Conservation (phyloP, 164 flowering plant genomes). For the Chimonanthus salicifolius region DNA sequence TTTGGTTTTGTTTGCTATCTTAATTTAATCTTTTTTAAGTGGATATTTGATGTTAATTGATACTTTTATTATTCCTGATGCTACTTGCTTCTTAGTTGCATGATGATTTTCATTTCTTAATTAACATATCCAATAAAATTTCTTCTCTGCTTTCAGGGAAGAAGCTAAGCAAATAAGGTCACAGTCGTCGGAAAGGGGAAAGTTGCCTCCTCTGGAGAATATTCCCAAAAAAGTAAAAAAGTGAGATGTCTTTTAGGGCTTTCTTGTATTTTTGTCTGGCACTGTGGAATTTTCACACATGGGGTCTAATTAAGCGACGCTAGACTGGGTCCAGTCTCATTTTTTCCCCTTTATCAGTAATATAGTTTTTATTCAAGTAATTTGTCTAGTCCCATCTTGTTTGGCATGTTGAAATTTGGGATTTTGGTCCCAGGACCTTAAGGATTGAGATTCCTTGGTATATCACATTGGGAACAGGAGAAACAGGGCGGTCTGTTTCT, state of each 20-base stretch:
- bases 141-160: constrained; percentile 33
- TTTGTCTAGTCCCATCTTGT: too few relatives aligned
- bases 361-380: too few relatives aligned
- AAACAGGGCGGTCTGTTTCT: too few relatives aligned
- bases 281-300: background rate
- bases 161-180: constrained; percentile 57
- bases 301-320: too few relatives aligned
- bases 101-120: too few relatives aligned
- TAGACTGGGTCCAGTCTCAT: too few relatives aligned
- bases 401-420: too few relatives aligned
- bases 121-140: background rate
- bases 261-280: background rate
- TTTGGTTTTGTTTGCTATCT: background rate
- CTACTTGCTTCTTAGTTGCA: background rate
- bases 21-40: too few relatives aligned
- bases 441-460: too few relatives aligned
- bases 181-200: constrained; percentile 13
- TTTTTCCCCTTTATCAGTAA: too few relatives aligned
- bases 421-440: too few relatives aligned
- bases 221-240: constrained; percentile 44
- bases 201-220: constrained; percentile 17
- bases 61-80: background rate
- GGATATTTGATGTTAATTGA: background rate
- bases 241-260: constrained; percentile 20
- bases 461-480: too few relatives aligned